Evolutionary conservation across 768 basidiomycete genomes (phyloP).

Genomic region (Xanthoconium purpureum): DNA sequence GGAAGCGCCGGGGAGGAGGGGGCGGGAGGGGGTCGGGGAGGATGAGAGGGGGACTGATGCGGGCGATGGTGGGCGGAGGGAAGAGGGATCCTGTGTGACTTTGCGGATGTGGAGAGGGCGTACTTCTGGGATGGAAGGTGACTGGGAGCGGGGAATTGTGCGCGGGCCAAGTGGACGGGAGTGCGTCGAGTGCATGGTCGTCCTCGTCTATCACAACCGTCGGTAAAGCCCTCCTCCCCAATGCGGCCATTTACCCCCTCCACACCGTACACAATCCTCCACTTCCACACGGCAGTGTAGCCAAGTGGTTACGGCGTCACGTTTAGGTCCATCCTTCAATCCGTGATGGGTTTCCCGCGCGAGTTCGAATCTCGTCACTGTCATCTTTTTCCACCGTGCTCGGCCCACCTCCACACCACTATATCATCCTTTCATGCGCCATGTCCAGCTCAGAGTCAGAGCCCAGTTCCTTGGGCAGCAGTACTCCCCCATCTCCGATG

Average conservation of each 20-base stretch:
- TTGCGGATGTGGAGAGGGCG: conserved; percentile 44
- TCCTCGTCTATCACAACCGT: conserved; percentile 13
- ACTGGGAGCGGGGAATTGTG: conserved; percentile 40
- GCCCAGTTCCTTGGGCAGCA: conserved; percentile 7
- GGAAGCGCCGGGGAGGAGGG: conserved; percentile 31
- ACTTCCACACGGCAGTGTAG: conserved; percentile 43
- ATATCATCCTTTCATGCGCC: conserved; percentile 8
- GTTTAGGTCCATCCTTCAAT: conserved; percentile 43
- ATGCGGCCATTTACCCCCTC: neutral
- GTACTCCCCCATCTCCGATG: conserved; percentile 22
- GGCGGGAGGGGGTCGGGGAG: conserved; percentile 32
- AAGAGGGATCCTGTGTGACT: conserved; percentile 23
- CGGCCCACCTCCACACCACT: conserved; percentile 12
- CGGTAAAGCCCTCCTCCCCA: neutral
- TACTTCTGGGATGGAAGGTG: conserved; percentile 38
- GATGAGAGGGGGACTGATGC: conserved; percentile 27
- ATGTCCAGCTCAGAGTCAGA: conserved; percentile 19
- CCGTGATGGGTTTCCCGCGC: conserved; percentile 59
- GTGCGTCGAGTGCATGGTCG: conserved; percentile 29
- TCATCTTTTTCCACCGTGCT: conserved; percentile 29
- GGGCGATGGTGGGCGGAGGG: conserved; percentile 30
- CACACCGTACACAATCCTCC: rapidly evolving
- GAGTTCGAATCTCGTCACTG: conserved; percentile 62
- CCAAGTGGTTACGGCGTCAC: conserved; percentile 62
- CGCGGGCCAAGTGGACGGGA: conserved; percentile 54